A percentile compares a stretch with the other conserved stretches of the same genome.
Evolutionary conservation across 257 asterid species (phyloP).

Genomic region (Eucommia ulmoides): DNA sequence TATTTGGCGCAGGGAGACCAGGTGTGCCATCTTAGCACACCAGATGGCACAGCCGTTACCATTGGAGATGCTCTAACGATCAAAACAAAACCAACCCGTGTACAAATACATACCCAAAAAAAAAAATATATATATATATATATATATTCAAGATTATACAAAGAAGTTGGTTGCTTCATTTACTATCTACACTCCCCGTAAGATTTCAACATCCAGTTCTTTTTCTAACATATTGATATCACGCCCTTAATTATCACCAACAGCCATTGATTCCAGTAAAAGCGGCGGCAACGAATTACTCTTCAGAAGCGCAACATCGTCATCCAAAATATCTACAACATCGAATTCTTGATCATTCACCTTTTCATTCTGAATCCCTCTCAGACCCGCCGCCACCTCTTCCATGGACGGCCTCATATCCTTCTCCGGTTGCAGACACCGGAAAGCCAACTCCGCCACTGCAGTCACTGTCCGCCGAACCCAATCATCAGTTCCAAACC

Average conservation of each 20-base stretch:
- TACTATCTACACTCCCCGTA: slow-evolving; percentile 26
- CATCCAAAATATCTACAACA: slow-evolving; percentile 42
- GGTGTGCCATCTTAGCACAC: no score
- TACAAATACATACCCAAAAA: background rate
- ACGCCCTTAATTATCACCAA: no score
- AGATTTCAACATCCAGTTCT: background rate
- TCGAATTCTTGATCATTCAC: slow-evolving; percentile 37
- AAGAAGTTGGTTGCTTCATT: slow-evolving; percentile 8
- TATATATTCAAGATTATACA: no score
- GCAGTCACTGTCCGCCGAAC: slow-evolving; percentile 46
- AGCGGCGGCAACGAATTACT: slow-evolving; percentile 19
- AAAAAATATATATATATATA: no score
- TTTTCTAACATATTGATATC: no score
- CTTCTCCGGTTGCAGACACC: slow-evolving; percentile 73
- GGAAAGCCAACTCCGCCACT: slow-evolving; percentile 70
- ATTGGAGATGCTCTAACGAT: no score
- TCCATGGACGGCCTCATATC: slow-evolving; percentile 84
- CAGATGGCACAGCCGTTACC: no score
- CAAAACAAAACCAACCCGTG: no score
- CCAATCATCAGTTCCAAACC: slow-evolving; percentile 29
- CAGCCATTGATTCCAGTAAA: slow-evolving; percentile 39
- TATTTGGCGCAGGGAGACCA: no score
- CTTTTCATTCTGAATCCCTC: slow-evolving; percentile 42
- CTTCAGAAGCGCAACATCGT: slow-evolving; percentile 26
- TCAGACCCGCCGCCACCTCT: slow-evolving; percentile 45